Evolutionary conservation across 495 filamentous ascomycete genomes (phyloP), one percentile per base, ranked within the genome.

Genomic region (Annulohypoxylon nitens): DNA sequence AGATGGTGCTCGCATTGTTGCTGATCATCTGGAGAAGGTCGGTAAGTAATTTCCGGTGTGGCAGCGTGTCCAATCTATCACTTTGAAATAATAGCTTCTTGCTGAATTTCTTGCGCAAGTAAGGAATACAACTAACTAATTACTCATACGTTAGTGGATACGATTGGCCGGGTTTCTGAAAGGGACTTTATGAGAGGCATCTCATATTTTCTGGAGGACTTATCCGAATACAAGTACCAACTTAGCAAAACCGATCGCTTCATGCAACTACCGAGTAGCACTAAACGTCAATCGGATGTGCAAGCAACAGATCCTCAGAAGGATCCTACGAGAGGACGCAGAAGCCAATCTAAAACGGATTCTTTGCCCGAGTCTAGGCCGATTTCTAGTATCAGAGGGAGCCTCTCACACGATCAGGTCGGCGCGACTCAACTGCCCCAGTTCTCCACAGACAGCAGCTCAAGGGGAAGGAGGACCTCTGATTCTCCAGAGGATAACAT

Each of bases 1-100:
- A 23, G 78, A 81, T 34, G 78, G 93, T 67, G 85, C 89, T 0
- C 70, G 78, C 45, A 85, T 89, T 11, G 82, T 91, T 39, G 90
- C 93, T 84, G 85, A 86, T 45, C 88, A 92, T 68, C 78, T 94
- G 64, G 88, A 89, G 67, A 82, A 58, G 47, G 70, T 76, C 11
- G 70, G 72, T 75, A 71, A 75, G 72, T 75, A 70, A 11, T 30
- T 30, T 11, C 9, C 11, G 1, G 10, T 16, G 1, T 45, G 11
- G 16, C 39, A 10, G 5, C 16, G 10, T 33, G 57, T 14, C 87
- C 26, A 85, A 81, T 54, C 80, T 14, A n/a, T n/a, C n/a, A n/a
- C n/a, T n/a, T n/a, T n/a, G n/a, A n/a, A n/a, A n/a, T n/a, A n/a
- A n/a, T n/a, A 36, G 20, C 33, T 36, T 36, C 26, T 14, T 37